Percentiles rank a stretch among this genome's conserved stretches.
These are phyloP conservation scores for Rhizopus arrhizus DNA, from an alignment of 371 early-diverging fungal genomes.

Conservation along the genomic window DNA sequence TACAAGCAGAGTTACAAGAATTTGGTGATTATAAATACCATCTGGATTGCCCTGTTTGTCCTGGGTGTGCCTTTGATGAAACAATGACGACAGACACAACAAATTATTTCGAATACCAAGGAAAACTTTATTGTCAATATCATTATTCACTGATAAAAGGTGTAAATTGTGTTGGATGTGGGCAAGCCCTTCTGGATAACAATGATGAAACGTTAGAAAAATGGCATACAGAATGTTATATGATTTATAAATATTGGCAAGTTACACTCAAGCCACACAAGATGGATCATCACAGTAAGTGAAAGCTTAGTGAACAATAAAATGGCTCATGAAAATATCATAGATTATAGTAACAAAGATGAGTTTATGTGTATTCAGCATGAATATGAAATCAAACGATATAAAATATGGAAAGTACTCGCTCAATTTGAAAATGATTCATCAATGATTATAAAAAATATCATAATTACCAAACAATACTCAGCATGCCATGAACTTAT, in stretches of 20 bases:
- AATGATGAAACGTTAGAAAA: constrained; percentile 75
- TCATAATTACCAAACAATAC: constrained; percentile 79
- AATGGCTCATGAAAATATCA: neutral
- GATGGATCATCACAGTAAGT: neutral
- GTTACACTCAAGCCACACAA: constrained; percentile 43
- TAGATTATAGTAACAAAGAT: constrained; percentile 10
- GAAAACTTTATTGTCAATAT: constrained; percentile 84
- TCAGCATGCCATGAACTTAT: constrained; percentile 80
- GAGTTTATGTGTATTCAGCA: constrained; percentile 17
- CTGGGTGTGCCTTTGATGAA: constrained; percentile 38
- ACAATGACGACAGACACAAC: constrained; percentile 5
- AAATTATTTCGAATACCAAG: constrained; percentile 83
- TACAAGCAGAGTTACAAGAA: constrained; percentile 53
- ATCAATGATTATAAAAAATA: constrained; percentile 86
- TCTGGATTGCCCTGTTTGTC: constrained; percentile 62
- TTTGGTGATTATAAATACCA: constrained; percentile 52
- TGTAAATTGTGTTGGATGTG: constrained; percentile 86
- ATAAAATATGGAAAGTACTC: constrained; percentile 78
- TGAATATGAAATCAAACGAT: constrained; percentile 69
- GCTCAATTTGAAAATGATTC: constrained; percentile 90
- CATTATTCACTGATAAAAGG: constrained; percentile 87
- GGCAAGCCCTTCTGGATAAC: constrained; percentile 77
- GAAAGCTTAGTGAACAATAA: neutral
- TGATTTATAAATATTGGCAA: constrained; percentile 90
- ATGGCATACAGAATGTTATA: constrained; percentile 97